Evolutionary conservation across 2,329 filamentous ascomycete species (phyloP), one percentile per base, ranked within the genome.

Genomic region (Penicillium sp.): DNA sequence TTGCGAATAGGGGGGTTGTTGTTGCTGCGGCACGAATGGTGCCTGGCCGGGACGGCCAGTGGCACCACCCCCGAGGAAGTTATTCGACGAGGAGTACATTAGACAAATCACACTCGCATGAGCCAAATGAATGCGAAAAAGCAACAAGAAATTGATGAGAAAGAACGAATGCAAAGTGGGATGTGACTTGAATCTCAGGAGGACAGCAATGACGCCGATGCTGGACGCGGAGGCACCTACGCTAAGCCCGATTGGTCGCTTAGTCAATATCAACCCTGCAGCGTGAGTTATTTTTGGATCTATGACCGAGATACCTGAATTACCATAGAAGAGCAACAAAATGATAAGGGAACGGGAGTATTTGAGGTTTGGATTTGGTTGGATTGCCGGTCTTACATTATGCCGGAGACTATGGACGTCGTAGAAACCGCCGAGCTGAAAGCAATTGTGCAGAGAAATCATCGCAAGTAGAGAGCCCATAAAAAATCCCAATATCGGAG

Each of bases 11-110:
- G 69, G 62, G 54, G 73, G 63, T 57, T 81, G 58, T 33, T 58
- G 58, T 47, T 57, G 56, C 44, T 60, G 82, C 65, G 80, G 75
- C 48, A 75, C 73, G 64, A 73, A 77, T 58, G 72, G 83, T 56
- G 78, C 78, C 57, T 81, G 80, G 46, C 83, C 82, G 41, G 87
- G 87, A 53, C 84, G 87, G 69, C 86, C 82, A 76, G 79, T 86
- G 68, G 85, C 89, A 70, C 80, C 81, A 74, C 84, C 87, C 72
- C 89, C 89, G 64, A 95, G 75, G 72, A 86, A 96, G 57, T 88
- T 85, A 77, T 88, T 95, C 59, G 89, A 88, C 70, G 86, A 89
- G 59, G 89, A 93, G 76, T 89, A 97, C 92, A 96, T 96, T 73
- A 68, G 59, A 53, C 52, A 57, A 48, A 42, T 41, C 48, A 53